Base-by-base conservation (phyloP, 306 rosid genomes). In the Corylus avellana region DNA sequence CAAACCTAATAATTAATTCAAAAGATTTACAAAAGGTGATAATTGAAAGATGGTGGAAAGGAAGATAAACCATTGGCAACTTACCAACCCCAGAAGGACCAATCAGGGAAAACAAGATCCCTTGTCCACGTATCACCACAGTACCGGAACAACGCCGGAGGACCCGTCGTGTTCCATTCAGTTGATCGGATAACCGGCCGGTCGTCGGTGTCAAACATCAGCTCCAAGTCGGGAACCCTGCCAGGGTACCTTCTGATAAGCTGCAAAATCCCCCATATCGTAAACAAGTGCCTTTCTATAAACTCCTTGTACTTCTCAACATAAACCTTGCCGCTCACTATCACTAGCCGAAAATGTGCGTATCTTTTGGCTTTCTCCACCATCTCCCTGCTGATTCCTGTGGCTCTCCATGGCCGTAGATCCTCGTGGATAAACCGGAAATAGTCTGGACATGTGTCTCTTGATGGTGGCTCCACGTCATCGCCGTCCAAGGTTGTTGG, bases 401-500 rank as follows among this genome's bases (percentile, higher is more conserved):
- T 70, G 4, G 3, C 51, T 22, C 74, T 88, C 98, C 97, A 93
- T 12, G 80, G 81, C 46, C 76, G 54, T 18, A 93, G 78, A 55
- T 91, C 98, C 82, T 90, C 91, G 77, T 91, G 89, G 70, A 91
- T 93, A 90, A 94, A 93, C 74, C 92, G 87, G 83, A 91, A 91
- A 56, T 91, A 93, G 16, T 87, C 89, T 25, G 98, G 97, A 80
- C 98, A 93, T 22, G 56, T 51, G 0, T 35, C 8, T 64, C 57
- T 77, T 12, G 77, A 63, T 4, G 80, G 37, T 4, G 82, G 53
- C 27, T 68, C 76, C 12, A 67, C 68, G 13, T 61, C 59, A 20
- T 57, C 75, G 27, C 2, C 17, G 61, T 74, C 29, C 7, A 35
- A 72, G 10, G 39, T 48, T 50, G 76, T 82, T 5, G 86, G 86